Evolutionary conservation across 768 basidiomycete genomes (phyloP), one percentile per base, ranked within the genome.

Genomic region (Asterophora lycoperdoides): DNA sequence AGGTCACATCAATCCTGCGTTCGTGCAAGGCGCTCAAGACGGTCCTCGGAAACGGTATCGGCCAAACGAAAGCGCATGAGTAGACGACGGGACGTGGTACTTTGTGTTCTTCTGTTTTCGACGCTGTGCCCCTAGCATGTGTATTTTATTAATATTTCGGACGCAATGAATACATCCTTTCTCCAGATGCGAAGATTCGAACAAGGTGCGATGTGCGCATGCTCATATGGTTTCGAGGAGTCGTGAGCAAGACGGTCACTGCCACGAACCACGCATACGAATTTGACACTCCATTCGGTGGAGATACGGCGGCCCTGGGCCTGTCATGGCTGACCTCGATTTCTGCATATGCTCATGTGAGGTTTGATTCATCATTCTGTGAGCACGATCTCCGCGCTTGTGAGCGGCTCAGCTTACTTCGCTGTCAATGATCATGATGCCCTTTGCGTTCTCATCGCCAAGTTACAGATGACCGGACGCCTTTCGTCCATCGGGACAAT

Each of bases 1-100:
- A 58, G 84, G 84, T 13, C 84, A 88, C 68, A 81, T 84, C 70
- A 87, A 87, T 62, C 84, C 86, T 3, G 81, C 84, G 17, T 88
- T 89, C 62, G 80, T 84, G 72, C 76, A 74, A 59, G 70, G 68
- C 30, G 64, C 62, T 8, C 66, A 70, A 48, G 65, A 46, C 33
- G 41, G 42, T n/a, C 45, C 53, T 44, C 41, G 57, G 55, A 46
- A 56, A 42, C 34, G 53, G 28, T 43, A 40, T 62, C 73, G 80
- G 49, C 64, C 68, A 43, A 81, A 82, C 47, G 80, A 80, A 38
- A 74, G 71, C 56, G 68, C 67, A 40, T 75, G 40, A 52, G 23
- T 19, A 32, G 30, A 7, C 11, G 32, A 6, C 15, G 35, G 36
- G 44, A 36, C 44, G 19, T 26, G 36, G 34, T 39, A 42, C 40